Base-by-base conservation (phyloP, 108 stramenopile genomes). In the Pinguiococcus pyrenoidosus region DNA sequence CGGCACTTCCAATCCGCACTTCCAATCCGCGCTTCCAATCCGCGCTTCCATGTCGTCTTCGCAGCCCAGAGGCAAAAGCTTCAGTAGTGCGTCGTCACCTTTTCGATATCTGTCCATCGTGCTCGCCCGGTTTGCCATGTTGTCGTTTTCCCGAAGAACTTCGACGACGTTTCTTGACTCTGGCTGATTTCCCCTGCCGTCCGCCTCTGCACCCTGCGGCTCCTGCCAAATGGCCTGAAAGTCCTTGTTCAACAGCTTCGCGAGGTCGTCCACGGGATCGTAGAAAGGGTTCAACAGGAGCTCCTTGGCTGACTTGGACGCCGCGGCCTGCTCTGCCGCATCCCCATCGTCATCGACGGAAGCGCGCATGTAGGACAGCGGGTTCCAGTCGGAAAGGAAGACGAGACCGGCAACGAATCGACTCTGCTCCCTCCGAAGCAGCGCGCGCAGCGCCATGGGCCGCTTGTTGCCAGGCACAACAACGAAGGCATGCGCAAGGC, bases 401-500 rank as follows among this genome's bases (percentile, higher is more conserved):
- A 16, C 64, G 21, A 12, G 21, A 16, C 9, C 37, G 21, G 20
- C 24, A 26, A 18, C 44, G 17, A 16, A 9, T 14, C 17, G 7
- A 16, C 51, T 32, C 22, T 68, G 22, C 35, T 85, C 76, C 42
- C 78, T 78, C 46, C 51, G 65, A 25, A 87, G 9, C 43, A 85
- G 43, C 14, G 78, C 56, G 18, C 82, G 65, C 42, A 90, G 55
- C 17, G 80, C 76, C 0, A 65, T 61, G 41, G 86, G 46, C 68
- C 86, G 87, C 29, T 79, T 69, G 17, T 75, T 69, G 12, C 62
- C 62, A 2, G 76, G 74, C 17, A 44, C 43, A 42, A 86, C 77
- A 37, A 83, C 70, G 61, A 83, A 85, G 22, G 64, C 61, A 66
- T 90, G 85, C 32, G 71, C 36, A 46, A 90, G 68, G 12, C 80